phyloP scores from a whole-genome alignment of 495 filamentous ascomycete species.

The Massariosphaeria phaeospora region DNA sequence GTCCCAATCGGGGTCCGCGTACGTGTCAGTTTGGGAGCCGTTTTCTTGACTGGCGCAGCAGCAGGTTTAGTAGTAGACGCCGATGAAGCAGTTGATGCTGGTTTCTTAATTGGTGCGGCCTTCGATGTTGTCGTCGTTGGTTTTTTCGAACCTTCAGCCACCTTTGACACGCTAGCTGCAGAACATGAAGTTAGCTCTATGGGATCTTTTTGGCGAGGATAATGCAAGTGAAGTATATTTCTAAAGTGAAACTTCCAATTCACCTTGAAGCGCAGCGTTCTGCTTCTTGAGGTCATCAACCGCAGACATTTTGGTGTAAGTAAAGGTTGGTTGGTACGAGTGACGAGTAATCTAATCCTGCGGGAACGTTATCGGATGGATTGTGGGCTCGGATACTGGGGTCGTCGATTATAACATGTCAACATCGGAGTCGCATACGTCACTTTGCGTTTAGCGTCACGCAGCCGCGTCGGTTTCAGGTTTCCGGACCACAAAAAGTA shows the following conservation, averaged over 20 bases:
- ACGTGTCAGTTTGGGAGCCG: not conserved
- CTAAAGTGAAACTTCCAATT: not conserved
- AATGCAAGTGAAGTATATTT: not conserved
- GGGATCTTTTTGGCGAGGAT: no score
- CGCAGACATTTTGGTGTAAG: constrained; percentile 19
- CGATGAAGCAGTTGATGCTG: constrained; percentile 1
- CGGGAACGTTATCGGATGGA: not conserved
- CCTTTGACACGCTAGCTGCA: constrained; percentile 9
- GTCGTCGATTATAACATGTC: not conserved
- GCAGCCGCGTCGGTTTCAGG: no score
- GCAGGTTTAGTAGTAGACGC: not conserved
- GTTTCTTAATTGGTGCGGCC: constrained; percentile 14
- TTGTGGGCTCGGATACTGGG: not conserved
- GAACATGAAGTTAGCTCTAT: not conserved
- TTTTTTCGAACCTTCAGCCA: constrained; percentile 20
- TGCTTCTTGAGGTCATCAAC: constrained; percentile 29
- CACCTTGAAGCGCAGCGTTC: constrained; percentile 30
- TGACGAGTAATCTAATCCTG: not conserved
- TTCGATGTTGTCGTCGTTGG: constrained; percentile 8
- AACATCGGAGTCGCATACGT: constrained; percentile 3
- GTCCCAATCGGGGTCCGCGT: not conserved
- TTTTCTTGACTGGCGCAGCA: constrained; percentile 11
- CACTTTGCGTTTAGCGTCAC: not conserved
- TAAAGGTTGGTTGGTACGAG: not conserved
- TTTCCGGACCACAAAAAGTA: no score